These are phyloP conservation scores for Nannochloris sp. DNA, from an alignment of 139 green algal species.

Conservation along the genomic window DNA sequence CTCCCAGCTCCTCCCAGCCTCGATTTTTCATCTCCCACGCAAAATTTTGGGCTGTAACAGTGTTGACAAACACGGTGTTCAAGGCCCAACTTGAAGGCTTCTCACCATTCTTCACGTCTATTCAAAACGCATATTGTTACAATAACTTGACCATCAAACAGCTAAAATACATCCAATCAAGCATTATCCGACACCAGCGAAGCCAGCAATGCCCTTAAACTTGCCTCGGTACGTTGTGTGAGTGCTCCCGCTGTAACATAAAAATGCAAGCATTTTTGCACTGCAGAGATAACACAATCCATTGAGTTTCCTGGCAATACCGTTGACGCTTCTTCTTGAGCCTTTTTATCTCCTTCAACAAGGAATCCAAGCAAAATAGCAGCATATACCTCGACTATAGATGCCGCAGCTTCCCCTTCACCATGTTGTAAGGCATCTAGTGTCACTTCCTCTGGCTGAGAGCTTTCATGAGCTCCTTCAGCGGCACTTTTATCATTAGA, in stretches of 20 bases:
- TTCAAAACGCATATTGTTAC: neutral
- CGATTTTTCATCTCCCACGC: too few species aligned
- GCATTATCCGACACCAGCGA: neutral
- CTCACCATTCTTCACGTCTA: too few species aligned
- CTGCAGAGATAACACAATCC: conserved; percentile 21
- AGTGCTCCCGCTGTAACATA: conserved; percentile 40
- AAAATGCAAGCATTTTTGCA: conserved; percentile 54
- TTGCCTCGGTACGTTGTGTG: conserved; percentile 18
- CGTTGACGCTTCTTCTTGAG: conserved; percentile 4
- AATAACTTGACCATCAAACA: neutral
- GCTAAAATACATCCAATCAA: neutral
- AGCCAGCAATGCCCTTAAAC: conserved; percentile 10
- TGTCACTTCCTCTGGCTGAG: conserved; percentile 23
- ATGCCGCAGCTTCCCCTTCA: conserved; percentile 32
- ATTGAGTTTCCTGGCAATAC: conserved; percentile 38
- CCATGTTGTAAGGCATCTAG: conserved; percentile 15
- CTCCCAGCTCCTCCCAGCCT: too few species aligned
- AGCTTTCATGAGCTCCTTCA: neutral
- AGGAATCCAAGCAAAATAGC: conserved; percentile 69
- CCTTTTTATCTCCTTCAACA: conserved; percentile 23
- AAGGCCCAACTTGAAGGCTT: too few species aligned
- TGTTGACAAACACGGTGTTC: too few species aligned
- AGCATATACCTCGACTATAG: conserved; percentile 58
- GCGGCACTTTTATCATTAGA: neutral
- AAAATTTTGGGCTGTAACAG: too few species aligned